These are phyloP conservation scores for Colletotrichum agaves DNA, from an alignment of 2,329 filamentous ascomycete genomes.

Conservation along the genomic window DNA sequence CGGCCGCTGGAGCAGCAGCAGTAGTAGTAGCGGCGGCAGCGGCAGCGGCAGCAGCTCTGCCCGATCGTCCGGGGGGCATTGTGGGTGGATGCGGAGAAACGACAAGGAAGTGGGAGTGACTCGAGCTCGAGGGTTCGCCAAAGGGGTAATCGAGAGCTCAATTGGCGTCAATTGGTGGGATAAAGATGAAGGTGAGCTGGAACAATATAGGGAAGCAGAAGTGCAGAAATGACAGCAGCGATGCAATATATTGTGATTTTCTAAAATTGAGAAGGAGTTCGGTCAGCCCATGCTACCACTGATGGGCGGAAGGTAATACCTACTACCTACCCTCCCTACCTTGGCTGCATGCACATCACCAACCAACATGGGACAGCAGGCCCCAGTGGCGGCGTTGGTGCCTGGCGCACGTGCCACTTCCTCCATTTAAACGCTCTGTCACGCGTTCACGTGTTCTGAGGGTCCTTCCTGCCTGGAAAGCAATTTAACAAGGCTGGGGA, in stretches of 20 bases:
- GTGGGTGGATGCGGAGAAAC: conserved; percentile 19
- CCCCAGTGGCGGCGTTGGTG: conserved; percentile 32
- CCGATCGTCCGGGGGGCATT: conserved; percentile 35
- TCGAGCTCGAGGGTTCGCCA: too few relatives aligned
- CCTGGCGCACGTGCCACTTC: conserved; percentile 35
- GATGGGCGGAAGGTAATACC: neutral
- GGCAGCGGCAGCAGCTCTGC: conserved; percentile 20
- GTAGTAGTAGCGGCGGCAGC: conserved; percentile 11
- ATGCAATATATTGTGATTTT: conserved; percentile 12
- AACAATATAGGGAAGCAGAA: neutral
- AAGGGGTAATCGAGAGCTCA: neutral
- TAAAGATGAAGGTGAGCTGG: neutral
- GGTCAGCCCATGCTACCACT: neutral
- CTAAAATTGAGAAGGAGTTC: neutral
- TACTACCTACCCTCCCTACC: neutral
- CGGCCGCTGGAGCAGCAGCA: conserved; percentile 13
- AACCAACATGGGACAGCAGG: conserved; percentile 28
- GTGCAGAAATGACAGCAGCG: neutral
- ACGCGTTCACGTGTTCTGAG: conserved; percentile 28
- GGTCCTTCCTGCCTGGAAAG: conserved; percentile 2
- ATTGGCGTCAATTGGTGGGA: neutral
- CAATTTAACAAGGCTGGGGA: too few relatives aligned
- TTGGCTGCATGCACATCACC: neutral
- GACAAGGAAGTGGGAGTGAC: neutral
- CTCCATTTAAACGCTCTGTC: neutral